These are phyloP conservation scores for Cordyceps cateniannulata DNA, from an alignment of 2,329 filamentous ascomycete species.

Conservation along the genomic window DNA sequence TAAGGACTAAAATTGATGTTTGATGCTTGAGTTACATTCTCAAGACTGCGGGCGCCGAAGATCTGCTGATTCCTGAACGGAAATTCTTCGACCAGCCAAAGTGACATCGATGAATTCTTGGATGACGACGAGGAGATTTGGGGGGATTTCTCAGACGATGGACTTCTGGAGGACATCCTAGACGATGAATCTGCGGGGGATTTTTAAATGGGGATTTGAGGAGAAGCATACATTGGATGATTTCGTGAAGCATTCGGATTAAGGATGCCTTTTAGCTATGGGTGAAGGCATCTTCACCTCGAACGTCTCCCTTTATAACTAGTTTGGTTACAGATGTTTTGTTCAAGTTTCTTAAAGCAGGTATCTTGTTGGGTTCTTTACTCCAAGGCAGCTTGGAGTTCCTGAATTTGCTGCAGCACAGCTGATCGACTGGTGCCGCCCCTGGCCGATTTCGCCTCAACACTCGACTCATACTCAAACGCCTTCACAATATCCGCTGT, in stretches of 20 bases:
- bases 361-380: conserved; percentile 16
- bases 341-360: conserved; percentile 14
- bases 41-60: no score
- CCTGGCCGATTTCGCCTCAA: conserved; percentile 61
- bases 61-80: no score
- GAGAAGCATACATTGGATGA: conserved; percentile 12
- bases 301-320: conserved; percentile 8
- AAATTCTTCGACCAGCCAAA: no score
- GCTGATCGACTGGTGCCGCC: conserved; percentile 63
- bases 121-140: conserved; percentile 11
- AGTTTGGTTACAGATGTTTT: conserved; percentile 12
- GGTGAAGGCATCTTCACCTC: conserved; percentile 6
- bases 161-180: not conserved
- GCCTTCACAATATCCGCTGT: conserved; percentile 58
- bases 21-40: no score
- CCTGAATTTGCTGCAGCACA: conserved; percentile 55
- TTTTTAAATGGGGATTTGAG: conserved; percentile 14
- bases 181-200: conserved; percentile 11
- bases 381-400: conserved; percentile 28
- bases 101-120: conserved; percentile 13
- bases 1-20: no score
- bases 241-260: conserved; percentile 1
- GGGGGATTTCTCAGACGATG: conserved; percentile 10
- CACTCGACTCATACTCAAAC: conserved; percentile 66
- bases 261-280: conserved; percentile 13